Conservation (phyloP, 2,329 filamentous ascomycete genomes). For the Emericellopsis atlantica region DNA sequence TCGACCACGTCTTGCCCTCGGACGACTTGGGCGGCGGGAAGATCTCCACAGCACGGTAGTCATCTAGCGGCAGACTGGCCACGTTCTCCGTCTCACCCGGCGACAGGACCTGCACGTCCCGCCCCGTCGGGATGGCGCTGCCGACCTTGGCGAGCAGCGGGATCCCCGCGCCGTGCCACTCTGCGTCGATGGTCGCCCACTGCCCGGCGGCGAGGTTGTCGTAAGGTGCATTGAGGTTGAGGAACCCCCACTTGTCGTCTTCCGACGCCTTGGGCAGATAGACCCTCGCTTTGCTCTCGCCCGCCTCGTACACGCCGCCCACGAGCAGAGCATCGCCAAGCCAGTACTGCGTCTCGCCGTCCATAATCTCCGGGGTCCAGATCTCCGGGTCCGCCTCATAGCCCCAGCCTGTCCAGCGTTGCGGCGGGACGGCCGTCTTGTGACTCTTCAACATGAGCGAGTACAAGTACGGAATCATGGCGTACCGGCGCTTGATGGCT, state of each 20-base stretch:
- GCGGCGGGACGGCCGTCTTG: constrained; percentile 46
- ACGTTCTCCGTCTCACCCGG: constrained; percentile 22
- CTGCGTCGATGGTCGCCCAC: constrained; percentile 25
- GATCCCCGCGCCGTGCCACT: constrained; percentile 28
- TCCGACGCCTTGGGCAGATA: constrained; percentile 49
- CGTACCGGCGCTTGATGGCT: constrained; percentile 58
- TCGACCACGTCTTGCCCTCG: constrained; percentile 13
- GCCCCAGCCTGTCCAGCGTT: constrained; percentile 63
- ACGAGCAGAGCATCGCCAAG: constrained; percentile 54
- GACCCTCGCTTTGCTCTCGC: constrained; percentile 36
- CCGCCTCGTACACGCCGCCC: constrained; percentile 54
- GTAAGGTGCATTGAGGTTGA: constrained; percentile 51
- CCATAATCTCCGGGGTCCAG: constrained; percentile 46
- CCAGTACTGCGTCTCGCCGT: constrained; percentile 62
- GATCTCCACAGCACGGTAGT: constrained; percentile 28
- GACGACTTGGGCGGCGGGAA: constrained; percentile 19
- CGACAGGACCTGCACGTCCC: constrained; percentile 20
- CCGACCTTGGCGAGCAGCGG: constrained; percentile 25
- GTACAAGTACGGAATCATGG: constrained; percentile 61
- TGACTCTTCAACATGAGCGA: constrained; percentile 51
- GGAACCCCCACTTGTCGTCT: constrained; percentile 37
- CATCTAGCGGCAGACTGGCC: constrained; percentile 23
- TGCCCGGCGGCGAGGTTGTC: constrained; percentile 35
- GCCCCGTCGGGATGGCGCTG: constrained; percentile 23
- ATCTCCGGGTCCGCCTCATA: constrained; percentile 55